Evolutionary conservation across 2,329 filamentous ascomycete genomes (phyloP), one percentile per base, ranked within the genome.

Genomic region (Amylocarpus encephaloides): DNA sequence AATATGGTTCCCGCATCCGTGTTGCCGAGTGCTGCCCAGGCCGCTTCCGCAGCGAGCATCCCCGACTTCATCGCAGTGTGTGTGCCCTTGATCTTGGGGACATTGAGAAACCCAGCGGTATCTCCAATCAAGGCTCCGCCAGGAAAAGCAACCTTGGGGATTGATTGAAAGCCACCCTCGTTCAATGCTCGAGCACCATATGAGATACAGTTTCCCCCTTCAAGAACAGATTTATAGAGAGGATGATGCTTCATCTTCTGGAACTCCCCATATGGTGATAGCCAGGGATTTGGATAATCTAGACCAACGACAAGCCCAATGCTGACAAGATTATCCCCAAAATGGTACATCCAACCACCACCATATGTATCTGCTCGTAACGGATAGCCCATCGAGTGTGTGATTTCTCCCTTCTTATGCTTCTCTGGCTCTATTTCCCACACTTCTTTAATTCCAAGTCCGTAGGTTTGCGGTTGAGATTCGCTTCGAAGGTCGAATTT

Each of bases 311-410:
- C 93, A 15, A 97, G 76, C 19, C 93, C 93, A 49, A 98, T 77
- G 59, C 84, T 90, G 53, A 98, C 92, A 62, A 97, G 79, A 70
- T 97, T 98, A 62, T 98, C 92, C 34, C 91, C 93, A 69, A 97
- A 98, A 70, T 98, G 93, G 66, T 98, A 98, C 88, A 98, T 91
- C 84, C 90, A 98, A n/a, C 88, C 90, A 58, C 93, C 93, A 59
- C 93, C 93, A 66, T 98, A 98, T 7, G 91, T 93, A 66, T 97
- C 86, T 61, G 77, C 81, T 13, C 89, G 81, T 40, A 98, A 72
- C 16, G 93, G 93, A 64, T 95, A 97, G 16, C 93, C 93, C 83
- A 98, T 82, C 4, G 89, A 87, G 72, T 98, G 93, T 3, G 84
- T 80, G 41, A 97, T 80, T 59, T 92, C 75, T 47, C 93, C 93